Evolutionary conservation across 257 asterid genomes (phyloP), one percentile per base, ranked within the genome.

Genomic region (Agastache rugosa): DNA sequence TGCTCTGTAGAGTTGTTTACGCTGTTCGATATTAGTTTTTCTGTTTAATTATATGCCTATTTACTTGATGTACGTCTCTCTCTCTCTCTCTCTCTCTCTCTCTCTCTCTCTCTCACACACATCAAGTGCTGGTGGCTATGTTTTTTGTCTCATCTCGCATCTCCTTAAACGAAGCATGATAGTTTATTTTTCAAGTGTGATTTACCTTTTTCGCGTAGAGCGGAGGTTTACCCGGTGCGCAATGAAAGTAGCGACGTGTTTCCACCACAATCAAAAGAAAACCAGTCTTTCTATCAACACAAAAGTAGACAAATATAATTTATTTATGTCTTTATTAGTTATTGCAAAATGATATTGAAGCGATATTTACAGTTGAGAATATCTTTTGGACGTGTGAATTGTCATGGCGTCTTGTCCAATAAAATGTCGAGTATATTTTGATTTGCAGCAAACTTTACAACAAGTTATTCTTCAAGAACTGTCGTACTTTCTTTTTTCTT

Each of bases 1-100:
- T 77, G 53, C 67, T 39, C 44, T 76, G 63, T 75, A 80, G 75
- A 75, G 68, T 71, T 80, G 17, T 68, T 55, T 54, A 37, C 44
- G 71, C 47, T 75, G 77, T 77, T 65, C 37, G 73, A 54, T 73
- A 42, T 51, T 54, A 42, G 47, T 48, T 17, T 22, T 58, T 77
- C 50, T 78, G 74, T 73, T 76, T 50, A 11, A 25, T 45, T 73
- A n/a, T 15, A 20, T 3, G 3, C 35, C 44, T 31, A 2, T 25
- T 23, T 58, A 11, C 17, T 58, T 12, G 3, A 15, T 51, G 25
- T 50, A n/a, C 35, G 20, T 54, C 61, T 54, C 63, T 10, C 63
- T 56, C 35, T 11, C 37, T 12, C 35, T 56, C 35, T 56, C 35
- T 23, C 63, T 10, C 63, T 8, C 55, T 5, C 22, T 4, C 35